Evolutionary conservation across 129 eudicot genomes (phyloP), one percentile per base, ranked within the genome.

Genomic region (Artemisia annua): DNA sequence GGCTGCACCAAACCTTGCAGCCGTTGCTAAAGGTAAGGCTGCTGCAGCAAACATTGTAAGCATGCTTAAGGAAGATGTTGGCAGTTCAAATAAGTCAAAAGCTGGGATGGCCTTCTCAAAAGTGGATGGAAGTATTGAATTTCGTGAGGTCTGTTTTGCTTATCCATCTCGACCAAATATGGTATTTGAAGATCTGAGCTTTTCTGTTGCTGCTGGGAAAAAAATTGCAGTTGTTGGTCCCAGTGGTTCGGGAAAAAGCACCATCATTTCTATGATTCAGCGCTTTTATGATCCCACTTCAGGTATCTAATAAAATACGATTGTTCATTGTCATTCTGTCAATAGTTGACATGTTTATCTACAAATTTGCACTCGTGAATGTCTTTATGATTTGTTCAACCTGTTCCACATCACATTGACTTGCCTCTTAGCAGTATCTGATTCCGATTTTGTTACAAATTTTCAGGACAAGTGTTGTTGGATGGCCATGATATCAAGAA

Each of bases 171-270:
- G 96, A 22, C 78, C 89, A 17, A 79, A 82, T 71, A 80, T 67
- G 83, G 84, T 89, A 13, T 82, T 89, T 16, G 83, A 90, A 69
- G 70, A 81, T 77, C 72, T 90, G 74, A 79, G 81, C 63, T 90
- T 90, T 77, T 80, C 86, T 1, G 85, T 84, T 54, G 80, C 58
- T 75, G 86, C 87, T 11, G 87, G 96, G 57, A 78, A 82, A 73
- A 80, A 74, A 12, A 66, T 84, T 66, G 96, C 96, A 22, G 50
- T 89, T 59, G 96, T 89, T 66, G 91, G 96, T 82, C 89, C 89
- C n/a, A 89, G 91, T 78, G 96, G 91, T 63, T 89, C 96, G 0
- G 96, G 96, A 44, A 89, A 89, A 70, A 89, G 96, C 82, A 89
- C 89, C 17, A 80, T 86, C 35, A 73, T 89, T 64, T 86, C 96